These are phyloP conservation scores for Suillus placidus DNA, from an alignment of 768 basidiomycete genomes.

Conservation along the genomic window DNA sequence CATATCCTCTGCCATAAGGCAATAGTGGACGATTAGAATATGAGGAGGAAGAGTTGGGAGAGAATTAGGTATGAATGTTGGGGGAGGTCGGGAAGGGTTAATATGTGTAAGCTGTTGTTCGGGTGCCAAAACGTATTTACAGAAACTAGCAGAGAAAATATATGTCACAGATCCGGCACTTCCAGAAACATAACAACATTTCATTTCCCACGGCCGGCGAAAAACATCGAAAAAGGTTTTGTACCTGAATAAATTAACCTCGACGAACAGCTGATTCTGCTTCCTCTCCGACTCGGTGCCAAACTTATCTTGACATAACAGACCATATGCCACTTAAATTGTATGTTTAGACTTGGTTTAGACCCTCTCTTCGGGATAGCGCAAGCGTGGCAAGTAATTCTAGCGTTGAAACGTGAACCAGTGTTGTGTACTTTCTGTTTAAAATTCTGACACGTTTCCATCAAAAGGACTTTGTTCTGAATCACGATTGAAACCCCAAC, in stretches of 20 bases:
- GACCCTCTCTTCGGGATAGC: not conserved
- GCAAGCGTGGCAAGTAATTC: not conserved
- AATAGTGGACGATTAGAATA: not conserved
- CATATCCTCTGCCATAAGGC: conserved; percentile 22
- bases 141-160: conserved; percentile 40
- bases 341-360: conserved; percentile 1
- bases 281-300: conserved; percentile 23
- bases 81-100: conserved; percentile 28
- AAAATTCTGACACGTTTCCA: conserved; percentile 28
- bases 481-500: conserved; percentile 35
- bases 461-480: conserved; percentile 21
- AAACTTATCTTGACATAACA: conserved; percentile 17
- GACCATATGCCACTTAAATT: conserved; percentile 4
- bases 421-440: not conserved
- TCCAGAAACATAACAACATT: conserved; percentile 42
- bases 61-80: conserved; percentile 17
- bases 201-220: conserved; percentile 36
- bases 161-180: conserved; percentile 44
- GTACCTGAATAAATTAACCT: conserved; percentile 28
- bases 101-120: conserved; percentile 38
- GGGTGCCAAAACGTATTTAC: conserved; percentile 42
- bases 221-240: conserved; percentile 36
- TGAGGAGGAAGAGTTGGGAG: conserved; percentile 13
- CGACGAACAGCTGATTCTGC: conserved; percentile 24
- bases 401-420: not conserved